Evolutionary conservation across 163 green algal genomes (phyloP), one percentile per base, ranked within the genome.

Genomic region (Coccomyxa subellipsoidea): DNA sequence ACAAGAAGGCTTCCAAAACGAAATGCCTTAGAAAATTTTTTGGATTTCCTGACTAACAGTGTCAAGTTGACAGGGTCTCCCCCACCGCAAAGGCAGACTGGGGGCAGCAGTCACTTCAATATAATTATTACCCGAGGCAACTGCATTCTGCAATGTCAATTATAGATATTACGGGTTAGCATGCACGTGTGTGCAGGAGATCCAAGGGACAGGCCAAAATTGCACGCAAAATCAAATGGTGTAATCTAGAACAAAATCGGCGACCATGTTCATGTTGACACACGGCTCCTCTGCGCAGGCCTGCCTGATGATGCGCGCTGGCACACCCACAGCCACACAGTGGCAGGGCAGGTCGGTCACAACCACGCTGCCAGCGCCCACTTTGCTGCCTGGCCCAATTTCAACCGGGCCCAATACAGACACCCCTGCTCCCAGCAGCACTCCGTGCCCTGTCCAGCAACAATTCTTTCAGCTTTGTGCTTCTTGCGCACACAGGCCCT

Each of bases 401-500:
- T 86, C 90, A 21, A 99, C 86, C 25, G 93, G 91, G 5, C 96
- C 96, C 40, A 99, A 87, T 76, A 99, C 91, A 9, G 83, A 94
- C 10, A 95, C 95, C 1, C 96, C 96, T 29, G 96, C 96, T 4
- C 96, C 96, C 32, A 99, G 90, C 77, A 99, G 87, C 77, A 98
- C 96, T 25, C 96, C 96, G 72, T 98, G 90, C 0, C 93, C 92
- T 91, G 81, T 76, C 83, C 9, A 78, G 0, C 23, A 37, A 2
- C 37, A 80, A 72, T n/a, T 2, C 38, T 10, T 35, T 73, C 66
- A 73, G 66, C 66, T 66, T 12, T 66, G 47, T n/a, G n/a, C n/a
- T n/a, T n/a, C n/a, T n/a, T n/a, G n/a, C n/a, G n/a, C n/a, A n/a
- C n/a, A n/a, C n/a, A n/a, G n/a, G n/a, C n/a, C n/a, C n/a, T n/a